Conservation (phyloP, 2,329 filamentous ascomycete genomes). For the Microsporum canis region DNA sequence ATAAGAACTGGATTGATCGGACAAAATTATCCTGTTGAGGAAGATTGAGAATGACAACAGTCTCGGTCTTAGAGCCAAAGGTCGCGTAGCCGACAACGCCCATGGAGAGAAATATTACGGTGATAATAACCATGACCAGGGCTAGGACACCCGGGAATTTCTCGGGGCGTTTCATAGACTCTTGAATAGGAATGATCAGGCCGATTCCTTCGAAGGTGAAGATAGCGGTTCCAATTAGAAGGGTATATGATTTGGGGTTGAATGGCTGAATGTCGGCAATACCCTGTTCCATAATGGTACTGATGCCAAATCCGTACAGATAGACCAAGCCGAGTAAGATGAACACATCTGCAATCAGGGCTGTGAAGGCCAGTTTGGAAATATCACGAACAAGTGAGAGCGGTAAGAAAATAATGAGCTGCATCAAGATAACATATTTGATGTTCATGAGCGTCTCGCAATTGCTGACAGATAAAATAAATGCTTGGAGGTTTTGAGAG, state of each 20-base stretch:
- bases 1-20: conserved; percentile 91
- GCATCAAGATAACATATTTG: conserved; percentile 81
- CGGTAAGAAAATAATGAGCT: conserved; percentile 89
- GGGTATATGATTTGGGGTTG: conserved; percentile 84
- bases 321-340: conserved; percentile 88
- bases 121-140: conserved; percentile 90
- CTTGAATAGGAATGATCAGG: conserved; percentile 94
- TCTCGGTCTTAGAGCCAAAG: conserved; percentile 90
- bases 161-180: conserved; percentile 82
- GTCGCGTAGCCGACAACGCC: conserved; percentile 92
- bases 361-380: conserved; percentile 91
- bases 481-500: conserved; percentile 87
- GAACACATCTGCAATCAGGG: conserved; percentile 84
- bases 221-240: conserved; percentile 97
- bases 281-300: conserved; percentile 66
- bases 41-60: conserved; percentile 89
- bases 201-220: conserved; percentile 98
- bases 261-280: conserved; percentile 80
- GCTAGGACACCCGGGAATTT: conserved; percentile 86
- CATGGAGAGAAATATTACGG: conserved; percentile 77
- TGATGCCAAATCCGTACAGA: conserved; percentile 88
- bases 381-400: conserved; percentile 92
- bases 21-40: conserved; percentile 92
- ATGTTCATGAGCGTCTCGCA: conserved; percentile 79
- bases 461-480: conserved; percentile 80